Evolutionary conservation across 306 rosid genomes (phyloP).

Genomic region (Ammopiptanthus mongolicus): DNA sequence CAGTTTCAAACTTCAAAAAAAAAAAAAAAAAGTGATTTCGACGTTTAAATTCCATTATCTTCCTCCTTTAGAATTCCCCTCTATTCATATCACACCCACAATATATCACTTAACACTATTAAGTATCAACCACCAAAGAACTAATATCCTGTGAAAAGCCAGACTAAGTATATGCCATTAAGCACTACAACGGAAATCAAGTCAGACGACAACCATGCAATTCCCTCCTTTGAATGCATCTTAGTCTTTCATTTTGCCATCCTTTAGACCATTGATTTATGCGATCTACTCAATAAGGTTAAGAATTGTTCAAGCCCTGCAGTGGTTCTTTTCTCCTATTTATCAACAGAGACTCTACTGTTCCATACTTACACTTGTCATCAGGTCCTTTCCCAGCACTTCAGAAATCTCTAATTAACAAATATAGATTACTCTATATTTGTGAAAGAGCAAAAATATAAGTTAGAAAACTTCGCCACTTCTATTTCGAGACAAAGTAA

Average conservation of each 20-base stretch:
- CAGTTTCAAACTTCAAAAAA: too few species aligned
- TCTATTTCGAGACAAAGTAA: not conserved
- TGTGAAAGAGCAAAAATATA: not conserved
- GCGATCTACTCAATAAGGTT: not conserved
- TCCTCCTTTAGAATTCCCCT: not conserved
- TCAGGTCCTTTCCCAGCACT: not conserved
- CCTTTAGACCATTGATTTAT: not conserved
- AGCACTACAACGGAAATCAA: not conserved
- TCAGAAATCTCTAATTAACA: not conserved
- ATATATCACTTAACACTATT: not conserved
- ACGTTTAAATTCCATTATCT: not conserved
- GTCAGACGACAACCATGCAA: not conserved
- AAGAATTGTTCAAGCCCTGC: not conserved
- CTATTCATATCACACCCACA: not conserved
- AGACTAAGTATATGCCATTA: not conserved
- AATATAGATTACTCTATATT: not conserved
- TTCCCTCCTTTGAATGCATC: not conserved
- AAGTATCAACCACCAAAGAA: not conserved
- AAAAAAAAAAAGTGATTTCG: not conserved
- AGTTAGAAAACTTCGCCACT: not conserved
- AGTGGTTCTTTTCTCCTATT: not conserved
- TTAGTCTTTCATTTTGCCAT: not conserved
- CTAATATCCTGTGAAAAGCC: not conserved
- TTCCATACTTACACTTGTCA: not conserved
- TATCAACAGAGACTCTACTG: not conserved